Evolutionary conservation across 2,329 filamentous ascomycete genomes (phyloP), one percentile per base, ranked within the genome.

Genomic region (Pseudogymnoascus sp.): DNA sequence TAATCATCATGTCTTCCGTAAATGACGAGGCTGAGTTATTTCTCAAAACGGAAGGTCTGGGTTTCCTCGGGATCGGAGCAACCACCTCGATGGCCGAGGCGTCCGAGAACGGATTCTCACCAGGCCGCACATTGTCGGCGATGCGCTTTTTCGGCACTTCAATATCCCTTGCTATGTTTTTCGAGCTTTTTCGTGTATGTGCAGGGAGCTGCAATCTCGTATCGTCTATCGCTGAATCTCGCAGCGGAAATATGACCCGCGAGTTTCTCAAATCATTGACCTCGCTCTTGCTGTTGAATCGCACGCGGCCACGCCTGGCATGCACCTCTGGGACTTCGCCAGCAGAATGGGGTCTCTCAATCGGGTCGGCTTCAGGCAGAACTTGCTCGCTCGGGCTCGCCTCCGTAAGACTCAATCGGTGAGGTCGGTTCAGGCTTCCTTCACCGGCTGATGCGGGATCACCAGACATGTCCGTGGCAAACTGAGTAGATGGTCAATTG

Each of bases 211-310:
- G 22, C 35, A 30, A 23, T 52, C 11, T 55, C 11, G 66, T 45
- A 28, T 60, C 12, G 16, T 60, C 42, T 11, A 39, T 39, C 30
- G 64, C 64, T 3, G 66, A 64, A 38, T 70, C 66, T 52, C 66
- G 68, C 22, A 69, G 58, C 28, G 67, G 69, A 30, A 68, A 62
- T 41, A 60, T 67, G 23, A 66, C 68, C 23, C 66, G 69, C 23
- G 67, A 64, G 61, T 72, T 72, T 22, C 66, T 60, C 4, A 60
- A 60, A 66, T 73, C 71, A 58, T 70, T 72, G 61, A 67, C 68
- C 61, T 72, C 71, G 62, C 69, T 72, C 23, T 67, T 68, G 55
- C 67, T 69, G 60, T 72, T 71, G 65, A 73, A 73, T 14, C 70
- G 67, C 3, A 73, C 71, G 60, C 71, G 68, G 39, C 66, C 49